These are phyloP conservation scores for Neurospora africana DNA, from an alignment of 495 filamentous ascomycete genomes.

Conservation along the genomic window DNA sequence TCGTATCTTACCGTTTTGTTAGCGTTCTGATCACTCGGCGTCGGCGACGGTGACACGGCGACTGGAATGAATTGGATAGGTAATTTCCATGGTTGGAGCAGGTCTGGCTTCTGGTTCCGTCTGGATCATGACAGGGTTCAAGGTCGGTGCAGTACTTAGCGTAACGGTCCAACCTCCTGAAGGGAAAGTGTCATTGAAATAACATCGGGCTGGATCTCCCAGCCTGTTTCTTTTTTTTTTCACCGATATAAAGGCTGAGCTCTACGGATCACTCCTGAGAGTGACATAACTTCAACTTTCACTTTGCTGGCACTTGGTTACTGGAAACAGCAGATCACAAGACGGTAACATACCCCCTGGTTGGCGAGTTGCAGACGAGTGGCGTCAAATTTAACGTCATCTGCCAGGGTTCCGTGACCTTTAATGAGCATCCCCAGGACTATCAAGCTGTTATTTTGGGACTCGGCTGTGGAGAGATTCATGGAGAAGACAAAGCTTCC, in stretches of 20 bases:
- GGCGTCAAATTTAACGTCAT: constrained; percentile 5
- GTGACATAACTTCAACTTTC: background rate
- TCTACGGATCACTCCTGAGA: background rate
- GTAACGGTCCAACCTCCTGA: background rate
- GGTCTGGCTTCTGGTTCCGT: background rate
- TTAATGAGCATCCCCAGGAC: background rate
- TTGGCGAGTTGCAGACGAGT: background rate
- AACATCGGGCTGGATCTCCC: background rate
- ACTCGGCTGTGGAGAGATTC: background rate
- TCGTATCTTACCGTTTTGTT: background rate
- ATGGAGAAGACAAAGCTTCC: background rate
- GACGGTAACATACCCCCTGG: background rate
- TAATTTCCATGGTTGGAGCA: background rate
- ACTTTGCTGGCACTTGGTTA: background rate
- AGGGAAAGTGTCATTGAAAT: background rate
- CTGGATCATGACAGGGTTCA: background rate
- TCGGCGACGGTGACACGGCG: background rate
- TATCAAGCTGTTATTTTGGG: constrained; percentile 1
- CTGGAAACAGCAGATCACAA: background rate
- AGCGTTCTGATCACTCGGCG: background rate
- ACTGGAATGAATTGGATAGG: background rate
- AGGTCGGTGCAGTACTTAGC: background rate
- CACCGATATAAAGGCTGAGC: background rate
- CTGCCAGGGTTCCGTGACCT: background rate
- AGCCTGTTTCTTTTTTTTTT: background rate